Percentiles rank a stretch among this genome's conserved stretches.
phyloP scores from a whole-genome alignment of 23 red algal species.

The Pyropia yezoensis region DNA sequence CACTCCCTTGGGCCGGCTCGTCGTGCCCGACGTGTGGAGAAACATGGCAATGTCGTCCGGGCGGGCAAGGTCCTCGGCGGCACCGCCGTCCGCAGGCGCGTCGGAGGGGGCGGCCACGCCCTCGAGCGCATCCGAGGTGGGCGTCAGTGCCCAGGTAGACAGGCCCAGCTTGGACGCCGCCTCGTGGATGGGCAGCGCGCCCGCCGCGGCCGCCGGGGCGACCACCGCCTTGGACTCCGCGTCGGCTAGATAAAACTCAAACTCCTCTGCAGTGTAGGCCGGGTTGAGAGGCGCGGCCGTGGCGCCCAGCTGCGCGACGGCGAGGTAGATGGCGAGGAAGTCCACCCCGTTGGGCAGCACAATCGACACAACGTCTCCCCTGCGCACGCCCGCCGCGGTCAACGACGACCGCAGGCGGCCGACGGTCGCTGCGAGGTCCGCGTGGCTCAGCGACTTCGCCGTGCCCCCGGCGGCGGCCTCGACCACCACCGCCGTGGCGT shows the following conservation, averaged over 20 bases:
- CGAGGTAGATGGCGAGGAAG: conserved; percentile 61
- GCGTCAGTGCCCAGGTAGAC: conserved; percentile 6
- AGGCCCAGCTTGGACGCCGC: conserved; percentile 18
- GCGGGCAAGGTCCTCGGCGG: neutral
- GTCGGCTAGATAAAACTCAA: conserved; percentile 78
- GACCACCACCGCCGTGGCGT: too few relatives aligned
- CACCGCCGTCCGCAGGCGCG: neutral
- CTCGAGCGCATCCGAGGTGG: conserved; percentile 9
- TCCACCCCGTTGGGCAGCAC: conserved; percentile 53
- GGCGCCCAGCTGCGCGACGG: conserved; percentile 33
- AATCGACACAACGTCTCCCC: conserved; percentile 37
- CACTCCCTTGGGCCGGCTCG: conserved; percentile 76
- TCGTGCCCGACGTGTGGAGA: conserved; percentile 84
- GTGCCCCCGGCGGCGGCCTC: too few relatives aligned
- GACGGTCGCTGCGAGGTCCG: too few relatives aligned
- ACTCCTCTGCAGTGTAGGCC: conserved; percentile 71
- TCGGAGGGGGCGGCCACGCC: neutral
- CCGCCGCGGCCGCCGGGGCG: conserved; percentile 6
- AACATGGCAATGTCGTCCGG: conserved; percentile 51
- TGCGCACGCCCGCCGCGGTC: too few relatives aligned
- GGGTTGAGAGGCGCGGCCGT: conserved; percentile 73
- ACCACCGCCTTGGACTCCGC: conserved; percentile 39
- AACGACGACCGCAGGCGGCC: too few relatives aligned
- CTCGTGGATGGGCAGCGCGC: conserved; percentile 21
- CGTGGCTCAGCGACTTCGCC: too few relatives aligned